These are phyloP conservation scores for Wickerhamomyces ciferrii DNA, from an alignment of 805 yeast genomes.

Conservation along the genomic window DNA sequence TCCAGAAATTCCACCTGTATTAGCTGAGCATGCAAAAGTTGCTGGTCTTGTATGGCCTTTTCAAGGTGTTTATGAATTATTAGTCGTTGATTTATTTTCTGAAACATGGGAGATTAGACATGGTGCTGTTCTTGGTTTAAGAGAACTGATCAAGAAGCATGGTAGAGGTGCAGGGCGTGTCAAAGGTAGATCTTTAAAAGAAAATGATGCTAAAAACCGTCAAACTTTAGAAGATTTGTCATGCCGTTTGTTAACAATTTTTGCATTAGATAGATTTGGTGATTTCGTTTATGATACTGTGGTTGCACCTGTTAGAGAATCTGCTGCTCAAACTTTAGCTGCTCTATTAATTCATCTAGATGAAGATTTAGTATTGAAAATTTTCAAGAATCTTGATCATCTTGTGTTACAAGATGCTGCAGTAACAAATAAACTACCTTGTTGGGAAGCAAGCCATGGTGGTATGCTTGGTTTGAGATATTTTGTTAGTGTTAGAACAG, in stretches of 20 bases:
- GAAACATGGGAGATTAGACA: conserved; percentile 94
- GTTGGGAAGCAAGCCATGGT: conserved; percentile 99
- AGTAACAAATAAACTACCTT: conserved; percentile 36
- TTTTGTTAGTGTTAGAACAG: conserved; percentile 84
- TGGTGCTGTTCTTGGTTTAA: conserved; percentile 88
- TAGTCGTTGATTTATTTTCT: conserved; percentile 73
- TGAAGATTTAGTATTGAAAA: conserved; percentile 46
- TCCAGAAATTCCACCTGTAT: conserved; percentile 58
- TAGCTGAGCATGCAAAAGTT: conserved; percentile 66
- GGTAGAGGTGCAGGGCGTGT: conserved; percentile 85
- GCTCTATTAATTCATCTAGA: conserved; percentile 75
- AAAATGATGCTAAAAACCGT: conserved; percentile 61
- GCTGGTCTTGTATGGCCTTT: conserved; percentile 87
- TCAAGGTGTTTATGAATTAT: conserved; percentile 84
- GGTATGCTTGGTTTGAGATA: conserved; percentile 92
- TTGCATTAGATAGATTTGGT: conserved; percentile 92
- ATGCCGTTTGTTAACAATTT: conserved; percentile 76
- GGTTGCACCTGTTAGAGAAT: conserved; percentile 96
- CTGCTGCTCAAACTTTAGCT: conserved; percentile 92
- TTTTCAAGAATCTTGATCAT: conserved; percentile 60
- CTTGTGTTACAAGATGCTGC: conserved; percentile 60
- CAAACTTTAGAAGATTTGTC: conserved; percentile 82
- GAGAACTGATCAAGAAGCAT: conserved; percentile 80
- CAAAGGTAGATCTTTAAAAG: conserved; percentile 50
- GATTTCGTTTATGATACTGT: conserved; percentile 97